These are phyloP conservation scores for Hyparrhenia diplandra DNA, from an alignment of 176 grass and related monocot species.

Conservation along the genomic window DNA sequence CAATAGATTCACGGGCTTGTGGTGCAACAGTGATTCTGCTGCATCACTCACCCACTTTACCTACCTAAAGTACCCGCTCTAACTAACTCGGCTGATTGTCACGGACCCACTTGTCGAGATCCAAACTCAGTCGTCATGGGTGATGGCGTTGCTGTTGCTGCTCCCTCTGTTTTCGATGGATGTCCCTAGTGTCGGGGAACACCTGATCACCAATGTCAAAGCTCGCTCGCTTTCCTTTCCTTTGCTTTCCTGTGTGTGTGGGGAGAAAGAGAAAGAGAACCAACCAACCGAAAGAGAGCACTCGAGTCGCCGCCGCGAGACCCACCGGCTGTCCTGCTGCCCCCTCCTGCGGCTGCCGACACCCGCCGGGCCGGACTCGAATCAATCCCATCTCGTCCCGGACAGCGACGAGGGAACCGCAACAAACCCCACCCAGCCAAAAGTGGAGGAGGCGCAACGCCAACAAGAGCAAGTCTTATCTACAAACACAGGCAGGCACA, in stretches of 20 bases:
- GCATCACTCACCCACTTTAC: background rate
- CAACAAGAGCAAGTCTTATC: background rate
- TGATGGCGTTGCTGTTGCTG: no score
- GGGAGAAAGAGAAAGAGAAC: background rate
- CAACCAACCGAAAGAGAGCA: slow-evolving; percentile 29
- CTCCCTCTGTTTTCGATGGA: no score
- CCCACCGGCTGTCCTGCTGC: slow-evolving; percentile 48
- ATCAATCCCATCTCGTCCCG: background rate
- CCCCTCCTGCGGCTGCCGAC: slow-evolving; percentile 51
- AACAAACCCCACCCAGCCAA: background rate
- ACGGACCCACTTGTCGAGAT: background rate
- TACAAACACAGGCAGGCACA: no score
- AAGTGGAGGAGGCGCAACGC: no score
- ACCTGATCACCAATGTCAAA: slow-evolving; percentile 15
- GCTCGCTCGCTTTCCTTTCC: background rate
- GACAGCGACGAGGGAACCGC: slow-evolving; percentile 39
- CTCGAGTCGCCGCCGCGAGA: slow-evolving; percentile 17
- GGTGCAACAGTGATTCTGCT: no score
- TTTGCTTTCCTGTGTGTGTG: no score
- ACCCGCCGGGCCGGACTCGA: background rate
- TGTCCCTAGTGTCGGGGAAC: slow-evolving; percentile 16
- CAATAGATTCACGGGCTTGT: no score
- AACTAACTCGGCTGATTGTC: slow-evolving; percentile 6
- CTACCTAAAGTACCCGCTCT: background rate
- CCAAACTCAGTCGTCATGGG: background rate